Evolutionary conservation across 257 asterid species (phyloP).

Genomic region (Henckelia pumila): DNA sequence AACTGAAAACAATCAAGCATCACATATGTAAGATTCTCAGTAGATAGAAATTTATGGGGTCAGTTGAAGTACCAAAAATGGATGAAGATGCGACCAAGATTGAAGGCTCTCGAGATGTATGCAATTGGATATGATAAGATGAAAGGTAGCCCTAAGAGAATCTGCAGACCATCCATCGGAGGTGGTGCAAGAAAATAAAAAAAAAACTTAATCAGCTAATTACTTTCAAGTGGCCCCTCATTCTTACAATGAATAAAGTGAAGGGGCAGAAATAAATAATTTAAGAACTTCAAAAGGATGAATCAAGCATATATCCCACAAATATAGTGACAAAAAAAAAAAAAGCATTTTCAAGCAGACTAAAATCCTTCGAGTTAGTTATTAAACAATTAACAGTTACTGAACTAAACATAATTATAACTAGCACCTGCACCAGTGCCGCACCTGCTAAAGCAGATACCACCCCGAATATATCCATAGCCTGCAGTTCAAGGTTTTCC

Average conservation of each 20-base stretch:
- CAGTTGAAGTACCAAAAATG: slow-evolving; percentile 75
- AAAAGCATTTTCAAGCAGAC: background rate
- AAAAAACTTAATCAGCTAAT: slow-evolving; percentile 26
- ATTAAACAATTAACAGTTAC: slow-evolving; percentile 4
- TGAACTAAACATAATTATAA: slow-evolving; percentile 16
- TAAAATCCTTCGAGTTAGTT: background rate
- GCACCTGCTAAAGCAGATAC: slow-evolving; percentile 88
- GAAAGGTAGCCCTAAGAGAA: slow-evolving; percentile 81
- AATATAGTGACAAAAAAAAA: too few relatives aligned
- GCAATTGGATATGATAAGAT: slow-evolving; percentile 60
- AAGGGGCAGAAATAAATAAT: background rate
- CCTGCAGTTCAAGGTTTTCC: slow-evolving; percentile 50
- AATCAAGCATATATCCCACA: background rate
- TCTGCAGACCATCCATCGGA: slow-evolving; percentile 57
- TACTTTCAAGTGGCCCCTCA: slow-evolving; percentile 22
- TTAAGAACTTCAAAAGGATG: background rate
- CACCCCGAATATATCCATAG: slow-evolving; percentile 83
- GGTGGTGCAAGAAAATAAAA: slow-evolving; percentile 27
- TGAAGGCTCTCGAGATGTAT: slow-evolving; percentile 80
- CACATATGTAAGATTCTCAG: background rate
- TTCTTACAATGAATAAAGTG: slow-evolving; percentile 23
- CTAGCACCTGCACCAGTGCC: slow-evolving; percentile 87
- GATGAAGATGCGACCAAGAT: slow-evolving; percentile 91
- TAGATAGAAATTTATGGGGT: slow-evolving; percentile 9
- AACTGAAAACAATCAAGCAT: slow-evolving; percentile 13